These are phyloP conservation scores for Globisporangium barbulae DNA, from an alignment of 352 stramenopile species.

Conservation along the genomic window DNA sequence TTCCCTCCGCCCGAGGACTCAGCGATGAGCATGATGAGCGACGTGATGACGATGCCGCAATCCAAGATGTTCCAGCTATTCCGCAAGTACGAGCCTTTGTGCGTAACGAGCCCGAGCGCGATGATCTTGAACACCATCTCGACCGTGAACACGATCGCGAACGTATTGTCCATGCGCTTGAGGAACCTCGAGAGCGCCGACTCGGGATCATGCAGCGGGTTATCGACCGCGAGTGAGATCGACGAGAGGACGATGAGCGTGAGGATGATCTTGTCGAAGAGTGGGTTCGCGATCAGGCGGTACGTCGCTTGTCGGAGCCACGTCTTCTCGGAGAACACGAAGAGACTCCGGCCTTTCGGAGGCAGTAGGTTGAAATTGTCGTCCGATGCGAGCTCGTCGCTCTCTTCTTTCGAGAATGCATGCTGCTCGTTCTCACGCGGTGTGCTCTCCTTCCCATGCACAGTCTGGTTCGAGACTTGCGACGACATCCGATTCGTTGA, in stretches of 20 bases:
- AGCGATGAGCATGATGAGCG: slow-evolving; percentile 59
- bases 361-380: slow-evolving; percentile 16
- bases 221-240: slow-evolving; percentile 84
- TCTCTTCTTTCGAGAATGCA: background rate
- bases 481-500: background rate
- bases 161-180: slow-evolving; percentile 60
- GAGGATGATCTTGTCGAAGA: slow-evolving; percentile 84
- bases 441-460: background rate
- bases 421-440: background rate
- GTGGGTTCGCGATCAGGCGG: slow-evolving; percentile 50
- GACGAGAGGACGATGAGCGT: slow-evolving; percentile 81
- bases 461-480: background rate
- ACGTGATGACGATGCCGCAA: slow-evolving; percentile 84
- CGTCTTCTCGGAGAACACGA: slow-evolving; percentile 47
- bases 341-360: slow-evolving; percentile 31
- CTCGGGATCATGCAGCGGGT: slow-evolving; percentile 65
- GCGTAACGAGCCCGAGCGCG: slow-evolving; percentile 66
- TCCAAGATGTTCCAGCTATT: slow-evolving; percentile 91
- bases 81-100: slow-evolving; percentile 76
- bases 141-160: slow-evolving; percentile 78
- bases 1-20: slow-evolving; percentile 37
- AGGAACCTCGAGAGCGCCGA: slow-evolving; percentile 40
- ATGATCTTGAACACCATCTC: slow-evolving; percentile 92
- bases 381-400: slow-evolving; percentile 2
- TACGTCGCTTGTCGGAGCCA: slow-evolving; percentile 35